phyloP scores from a whole-genome alignment of 2,329 filamentous ascomycete genomes.

The Ceratocystis eucalypticola region DNA sequence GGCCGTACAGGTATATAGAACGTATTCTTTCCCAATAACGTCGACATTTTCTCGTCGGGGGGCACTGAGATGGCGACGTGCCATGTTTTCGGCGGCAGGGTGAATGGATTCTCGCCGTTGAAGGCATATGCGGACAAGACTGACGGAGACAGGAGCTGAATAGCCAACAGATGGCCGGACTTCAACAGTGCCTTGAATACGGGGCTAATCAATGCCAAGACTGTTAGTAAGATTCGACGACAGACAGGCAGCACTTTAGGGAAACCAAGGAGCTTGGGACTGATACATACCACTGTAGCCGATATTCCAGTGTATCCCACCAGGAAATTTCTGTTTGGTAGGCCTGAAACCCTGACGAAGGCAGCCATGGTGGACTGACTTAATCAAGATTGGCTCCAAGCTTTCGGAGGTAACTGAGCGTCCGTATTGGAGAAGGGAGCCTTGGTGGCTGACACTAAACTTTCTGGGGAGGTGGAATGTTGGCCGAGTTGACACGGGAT shows the following conservation, averaged over 20 bases:
- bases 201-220: slow-evolving; percentile 45
- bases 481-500: neutral
- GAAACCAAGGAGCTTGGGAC: slow-evolving; percentile 1
- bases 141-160: slow-evolving; percentile 79
- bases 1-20: slow-evolving; percentile 73
- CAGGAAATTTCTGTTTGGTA: slow-evolving; percentile 91
- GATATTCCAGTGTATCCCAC: slow-evolving; percentile 97
- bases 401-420: neutral
- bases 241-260: slow-evolving; percentile 10
- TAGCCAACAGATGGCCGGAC: slow-evolving; percentile 76
- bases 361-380: slow-evolving; percentile 41
- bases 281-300: slow-evolving; percentile 67
- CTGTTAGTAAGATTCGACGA: neutral
- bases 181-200: slow-evolving; percentile 95
- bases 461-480: neutral
- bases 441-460: neutral
- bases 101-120: slow-evolving; percentile 93
- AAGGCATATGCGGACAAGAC: slow-evolving; percentile 84
- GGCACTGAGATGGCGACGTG: slow-evolving; percentile 81
- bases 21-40: slow-evolving; percentile 88
- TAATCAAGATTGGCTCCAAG: neutral
- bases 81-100: slow-evolving; percentile 83
- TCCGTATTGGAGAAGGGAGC: neutral
- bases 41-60: slow-evolving; percentile 83
- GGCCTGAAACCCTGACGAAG: slow-evolving; percentile 90